A percentile compares a stretch with the other conserved stretches of the same genome.
Evolutionary conservation across 2,329 filamentous ascomycete genomes (phyloP).

Genomic region (Pseudogymnoascus sp.): DNA sequence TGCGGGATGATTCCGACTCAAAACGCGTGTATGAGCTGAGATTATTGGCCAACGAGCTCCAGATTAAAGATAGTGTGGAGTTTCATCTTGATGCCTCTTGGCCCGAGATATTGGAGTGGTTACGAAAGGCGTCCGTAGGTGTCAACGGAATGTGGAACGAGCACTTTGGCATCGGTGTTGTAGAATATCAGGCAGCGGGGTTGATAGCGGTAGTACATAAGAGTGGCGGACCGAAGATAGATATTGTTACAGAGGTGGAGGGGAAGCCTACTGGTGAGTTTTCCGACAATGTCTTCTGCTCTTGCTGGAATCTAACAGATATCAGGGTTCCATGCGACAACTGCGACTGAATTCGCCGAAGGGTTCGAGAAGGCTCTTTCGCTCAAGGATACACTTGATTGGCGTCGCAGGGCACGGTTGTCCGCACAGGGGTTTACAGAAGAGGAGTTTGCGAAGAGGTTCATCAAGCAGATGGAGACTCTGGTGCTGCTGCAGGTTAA

Average conservation of each 20-base stretch:
- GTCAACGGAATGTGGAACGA: constrained; percentile 99
- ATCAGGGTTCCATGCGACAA: constrained; percentile 76
- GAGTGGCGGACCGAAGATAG: constrained; percentile 83
- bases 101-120: constrained; percentile 74
- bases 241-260: constrained; percentile 79
- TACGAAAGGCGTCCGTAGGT: constrained; percentile 69
- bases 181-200: constrained; percentile 94
- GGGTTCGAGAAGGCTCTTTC: constrained; percentile 71
- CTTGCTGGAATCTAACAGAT: neutral
- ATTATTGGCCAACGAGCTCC: constrained; percentile 75
- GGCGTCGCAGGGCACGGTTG: constrained; percentile 65
- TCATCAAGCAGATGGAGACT: constrained; percentile 65
- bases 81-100: constrained; percentile 88
- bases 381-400: constrained; percentile 55
- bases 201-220: constrained; percentile 89
- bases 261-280: constrained; percentile 65
- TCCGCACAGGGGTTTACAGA: constrained; percentile 84
- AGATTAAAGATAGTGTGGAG: constrained; percentile 72
- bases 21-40: constrained; percentile 83
- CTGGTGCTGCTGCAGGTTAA: constrained; percentile 45
- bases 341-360: constrained; percentile 66
- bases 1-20: constrained; percentile 74
- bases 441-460: constrained; percentile 70
- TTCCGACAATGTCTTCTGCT: neutral
- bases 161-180: constrained; percentile 96